A percentile compares a stretch with the other conserved stretches of the same genome.
phyloP scores from a whole-genome alignment of 2,329 filamentous ascomycete genomes.

The Capronia epimyces region DNA sequence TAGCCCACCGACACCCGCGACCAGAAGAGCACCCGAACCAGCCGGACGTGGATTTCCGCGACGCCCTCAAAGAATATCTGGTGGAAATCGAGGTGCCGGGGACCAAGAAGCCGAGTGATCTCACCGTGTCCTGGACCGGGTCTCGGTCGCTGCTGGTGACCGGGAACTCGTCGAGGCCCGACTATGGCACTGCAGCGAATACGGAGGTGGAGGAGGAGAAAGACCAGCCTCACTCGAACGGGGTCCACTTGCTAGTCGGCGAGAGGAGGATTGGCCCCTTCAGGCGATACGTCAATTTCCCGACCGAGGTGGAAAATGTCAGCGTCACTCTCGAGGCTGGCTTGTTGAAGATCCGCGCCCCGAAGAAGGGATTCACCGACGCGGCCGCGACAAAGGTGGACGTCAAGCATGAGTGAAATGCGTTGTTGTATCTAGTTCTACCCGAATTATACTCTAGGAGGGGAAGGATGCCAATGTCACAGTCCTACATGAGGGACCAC shows the following conservation, averaged over 20 bases:
- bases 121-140: conserved; percentile 23
- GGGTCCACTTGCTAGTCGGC: conserved; percentile 19
- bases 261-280: conserved; percentile 22
- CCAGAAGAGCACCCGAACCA: conserved; percentile 26
- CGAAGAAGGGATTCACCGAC: conserved; percentile 23
- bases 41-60: conserved; percentile 23
- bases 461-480: no score
- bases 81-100: conserved; percentile 24
- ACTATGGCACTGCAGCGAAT: conserved; percentile 18
- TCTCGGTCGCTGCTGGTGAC: conserved; percentile 18
- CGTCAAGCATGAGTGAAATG: conserved; percentile 25
- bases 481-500: no score
- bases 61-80: conserved; percentile 22
- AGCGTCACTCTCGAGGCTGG: conserved; percentile 23
- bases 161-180: conserved; percentile 12
- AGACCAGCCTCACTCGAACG: conserved; percentile 7
- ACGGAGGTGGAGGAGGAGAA: conserved; percentile 22
- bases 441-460: no score
- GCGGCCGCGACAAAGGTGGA: conserved; percentile 16
- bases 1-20: conserved; percentile 14
- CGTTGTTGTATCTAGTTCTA: no score
- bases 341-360: conserved; percentile 22
- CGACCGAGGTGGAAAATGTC: conserved; percentile 24
- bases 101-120: conserved; percentile 21
- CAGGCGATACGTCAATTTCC: conserved; percentile 25